These are phyloP conservation scores for Endogone sp. DNA, from an alignment of 192 early-diverging fungal species.

Conservation along the genomic window DNA sequence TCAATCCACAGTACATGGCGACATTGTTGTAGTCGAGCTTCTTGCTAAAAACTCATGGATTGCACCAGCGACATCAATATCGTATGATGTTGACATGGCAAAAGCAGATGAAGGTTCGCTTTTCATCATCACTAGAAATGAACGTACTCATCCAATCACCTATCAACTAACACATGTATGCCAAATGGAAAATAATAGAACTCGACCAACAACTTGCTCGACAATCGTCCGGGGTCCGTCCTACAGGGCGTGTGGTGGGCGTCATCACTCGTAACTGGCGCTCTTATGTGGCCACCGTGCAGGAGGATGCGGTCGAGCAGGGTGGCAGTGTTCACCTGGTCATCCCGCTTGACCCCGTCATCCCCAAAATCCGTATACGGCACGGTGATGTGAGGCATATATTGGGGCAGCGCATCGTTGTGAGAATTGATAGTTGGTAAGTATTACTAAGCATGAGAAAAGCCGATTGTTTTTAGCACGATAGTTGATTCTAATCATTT, in stretches of 20 bases:
- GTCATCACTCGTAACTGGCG: slow-evolving; percentile 67
- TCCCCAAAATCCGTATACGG: slow-evolving; percentile 75
- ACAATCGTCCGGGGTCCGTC: not conserved
- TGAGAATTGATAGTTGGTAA: slow-evolving; percentile 67
- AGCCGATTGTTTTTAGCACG: not conserved
- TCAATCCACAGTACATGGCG: slow-evolving; percentile 45
- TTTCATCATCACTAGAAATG: slow-evolving; percentile 9
- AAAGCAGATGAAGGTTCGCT: slow-evolving; percentile 19
- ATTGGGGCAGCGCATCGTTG: slow-evolving; percentile 61
- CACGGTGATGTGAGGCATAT: slow-evolving; percentile 55
- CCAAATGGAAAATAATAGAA: not conserved
- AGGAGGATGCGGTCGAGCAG: slow-evolving; percentile 48
- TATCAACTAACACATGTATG: not conserved
- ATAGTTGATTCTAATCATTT: not conserved
- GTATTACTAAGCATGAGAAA: not conserved
- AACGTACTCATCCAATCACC: slow-evolving; percentile 4
- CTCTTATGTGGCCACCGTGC: slow-evolving; percentile 72
- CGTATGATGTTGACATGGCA: slow-evolving; percentile 31
- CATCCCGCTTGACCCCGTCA: slow-evolving; percentile 58
- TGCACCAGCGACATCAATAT: slow-evolving; percentile 38
- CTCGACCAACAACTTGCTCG: not conserved
- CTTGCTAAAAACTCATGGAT: slow-evolving; percentile 41
- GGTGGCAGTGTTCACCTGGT: slow-evolving; percentile 59
- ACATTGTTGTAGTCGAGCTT: slow-evolving; percentile 61
- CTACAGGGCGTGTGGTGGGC: slow-evolving; percentile 53